Evolutionary conservation across 1,284 basidiomycete species (phyloP), one percentile per base, ranked within the genome.

Genomic region (Tremellales sp.): DNA sequence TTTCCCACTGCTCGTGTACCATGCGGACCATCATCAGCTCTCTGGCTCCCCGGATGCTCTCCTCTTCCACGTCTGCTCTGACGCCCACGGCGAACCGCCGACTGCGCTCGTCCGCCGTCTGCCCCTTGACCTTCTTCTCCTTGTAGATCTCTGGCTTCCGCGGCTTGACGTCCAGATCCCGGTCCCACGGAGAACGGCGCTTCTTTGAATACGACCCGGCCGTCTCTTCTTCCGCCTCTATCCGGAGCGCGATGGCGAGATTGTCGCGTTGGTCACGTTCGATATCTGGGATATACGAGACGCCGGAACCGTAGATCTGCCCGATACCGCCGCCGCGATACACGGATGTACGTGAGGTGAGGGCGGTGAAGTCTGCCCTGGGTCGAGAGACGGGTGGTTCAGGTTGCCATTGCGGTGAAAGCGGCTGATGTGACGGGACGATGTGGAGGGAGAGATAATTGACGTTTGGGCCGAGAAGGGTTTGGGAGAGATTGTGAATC

Each of bases 1-100:
- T 43, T 28, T 56, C 53, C 65, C 65, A 67, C 19, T 54, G 35
- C 9, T 52, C 48, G 28, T 50, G 44, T n/a, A 64, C 57, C 54
- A 64, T 54, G 21, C 65, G 50, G 10, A 67, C 63, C 43, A 67
- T 40, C 65, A 67, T 65, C 35, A 60, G 35, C 16, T 28, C 33
- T 25, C 33, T 36, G 14, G 58, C 54, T 12, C 58, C 54, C 27
- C 41, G 39, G n/a, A 33, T 39, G 22, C 25, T 34, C 12, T 36
- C 47, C 6, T 28, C 48, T 8, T 22, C 46, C 16, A 43, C 31
- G 12, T 40, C 42, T n/a, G 10, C 27, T 12, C 21, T 24, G 8
- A 32, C 34, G n/a, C 45, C 52, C 14, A 33, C 31, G 12, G 47
- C 38, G 26, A 56, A 53, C 32, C 32, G 27, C 37, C 44, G 48